A percentile compares a stretch with the other conserved stretches of the same genome.
Conservation (phyloP, 352 stramenopile species). For the Globisporangium perplexum region DNA sequence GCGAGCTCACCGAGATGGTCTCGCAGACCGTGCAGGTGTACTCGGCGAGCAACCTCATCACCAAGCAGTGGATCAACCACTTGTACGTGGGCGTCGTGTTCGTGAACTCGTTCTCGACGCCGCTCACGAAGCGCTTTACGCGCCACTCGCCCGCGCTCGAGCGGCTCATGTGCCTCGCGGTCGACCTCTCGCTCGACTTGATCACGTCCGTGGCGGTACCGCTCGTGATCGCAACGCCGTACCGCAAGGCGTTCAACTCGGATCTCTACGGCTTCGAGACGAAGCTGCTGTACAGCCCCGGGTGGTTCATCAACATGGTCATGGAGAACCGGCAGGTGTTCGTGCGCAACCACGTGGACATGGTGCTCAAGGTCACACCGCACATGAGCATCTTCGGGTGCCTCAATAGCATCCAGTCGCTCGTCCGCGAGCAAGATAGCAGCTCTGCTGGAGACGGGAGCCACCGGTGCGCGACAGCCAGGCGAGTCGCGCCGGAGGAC, state of each 20-base stretch:
- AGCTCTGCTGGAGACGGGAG: neutral
- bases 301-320: constrained; percentile 17
- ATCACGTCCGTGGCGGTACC: constrained; percentile 12
- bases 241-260: constrained; percentile 10
- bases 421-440: constrained; percentile 1
- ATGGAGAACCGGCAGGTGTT: constrained; percentile 23
- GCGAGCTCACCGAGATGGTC: constrained; percentile 17
- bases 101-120: constrained; percentile 22
- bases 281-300: constrained; percentile 11
- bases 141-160: constrained; percentile 13
- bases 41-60: constrained; percentile 10
- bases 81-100: constrained; percentile 14
- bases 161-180: constrained; percentile 12
- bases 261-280: constrained; percentile 1
- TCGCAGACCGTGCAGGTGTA: constrained; percentile 20
- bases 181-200: constrained; percentile 15
- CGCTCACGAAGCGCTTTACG: constrained; percentile 16
- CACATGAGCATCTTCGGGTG: constrained; percentile 19
- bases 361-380: constrained; percentile 16
- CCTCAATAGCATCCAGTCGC: constrained; percentile 11
- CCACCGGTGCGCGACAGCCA: neutral
- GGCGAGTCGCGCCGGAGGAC: neutral
- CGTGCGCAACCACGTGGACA: constrained; percentile 7
- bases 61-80: constrained; percentile 17
- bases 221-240: constrained; percentile 12